These are phyloP conservation scores for Globisporangium viniferum DNA, from an alignment of 352 stramenopile genomes.

Conservation along the genomic window DNA sequence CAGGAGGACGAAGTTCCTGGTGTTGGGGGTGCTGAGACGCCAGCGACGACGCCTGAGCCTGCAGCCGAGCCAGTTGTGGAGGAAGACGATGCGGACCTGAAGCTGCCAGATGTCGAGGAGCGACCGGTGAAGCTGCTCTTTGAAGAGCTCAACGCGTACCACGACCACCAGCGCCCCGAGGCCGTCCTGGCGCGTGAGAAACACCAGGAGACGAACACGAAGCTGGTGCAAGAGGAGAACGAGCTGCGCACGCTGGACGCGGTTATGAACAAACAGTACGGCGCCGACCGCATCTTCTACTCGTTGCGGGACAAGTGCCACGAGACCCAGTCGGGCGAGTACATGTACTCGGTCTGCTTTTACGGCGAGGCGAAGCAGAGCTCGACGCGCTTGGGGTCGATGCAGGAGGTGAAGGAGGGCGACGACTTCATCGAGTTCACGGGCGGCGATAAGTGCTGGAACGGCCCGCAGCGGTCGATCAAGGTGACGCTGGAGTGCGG, in stretches of 20 bases:
- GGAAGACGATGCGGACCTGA: conserved; percentile 39
- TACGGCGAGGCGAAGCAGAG: conserved; percentile 85
- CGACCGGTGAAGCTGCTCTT: conserved; percentile 64
- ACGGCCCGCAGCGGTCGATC: conserved; percentile 78
- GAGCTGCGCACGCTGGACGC: conserved; percentile 33
- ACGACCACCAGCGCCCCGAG: conserved; percentile 43
- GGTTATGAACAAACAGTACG: conserved; percentile 55
- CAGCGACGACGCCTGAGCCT: not conserved
- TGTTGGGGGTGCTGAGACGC: not conserved
- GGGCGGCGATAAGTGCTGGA: conserved; percentile 83
- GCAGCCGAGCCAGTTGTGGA: conserved; percentile 18
- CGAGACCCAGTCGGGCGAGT: conserved; percentile 60
- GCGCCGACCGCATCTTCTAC: conserved; percentile 59
- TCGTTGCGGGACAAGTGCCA: conserved; percentile 71
- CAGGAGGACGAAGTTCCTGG: conserved; percentile 11
- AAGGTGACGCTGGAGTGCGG: conserved; percentile 75
- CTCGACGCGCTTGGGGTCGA: conserved; percentile 64
- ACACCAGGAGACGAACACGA: conserved; percentile 34
- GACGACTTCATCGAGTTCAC: conserved; percentile 45
- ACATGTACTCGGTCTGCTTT: conserved; percentile 86
- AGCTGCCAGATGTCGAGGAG: conserved; percentile 47
- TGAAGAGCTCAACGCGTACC: conserved; percentile 35
- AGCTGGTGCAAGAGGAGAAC: conserved; percentile 33
- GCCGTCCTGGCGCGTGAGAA: conserved; percentile 44
- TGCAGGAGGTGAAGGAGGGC: conserved; percentile 35